Evolutionary conservation across 2,329 filamentous ascomycete genomes (phyloP).

Genomic region (Sporothrix euskadiensis): DNA sequence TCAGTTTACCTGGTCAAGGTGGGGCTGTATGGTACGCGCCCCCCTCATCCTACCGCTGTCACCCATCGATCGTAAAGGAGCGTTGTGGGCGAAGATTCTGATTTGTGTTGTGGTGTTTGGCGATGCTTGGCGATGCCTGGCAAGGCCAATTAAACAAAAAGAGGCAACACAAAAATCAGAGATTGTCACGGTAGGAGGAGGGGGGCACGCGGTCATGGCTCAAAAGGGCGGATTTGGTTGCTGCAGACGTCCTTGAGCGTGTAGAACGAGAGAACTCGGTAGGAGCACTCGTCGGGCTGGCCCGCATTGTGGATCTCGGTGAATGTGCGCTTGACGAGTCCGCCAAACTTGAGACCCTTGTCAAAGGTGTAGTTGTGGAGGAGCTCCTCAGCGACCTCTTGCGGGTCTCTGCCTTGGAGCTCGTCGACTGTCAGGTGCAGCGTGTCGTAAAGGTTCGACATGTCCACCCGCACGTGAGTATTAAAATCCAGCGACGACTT

Average conservation of each 20-base stretch:
- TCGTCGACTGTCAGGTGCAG: background rate
- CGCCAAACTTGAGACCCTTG: background rate
- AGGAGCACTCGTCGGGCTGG: background rate
- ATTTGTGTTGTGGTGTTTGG: background rate
- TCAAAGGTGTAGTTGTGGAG: background rate
- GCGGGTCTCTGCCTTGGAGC: background rate
- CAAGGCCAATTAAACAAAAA: background rate
- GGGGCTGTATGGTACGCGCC: constrained; percentile 1
- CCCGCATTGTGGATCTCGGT: background rate
- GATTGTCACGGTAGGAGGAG: background rate
- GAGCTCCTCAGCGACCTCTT: background rate
- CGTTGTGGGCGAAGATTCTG: background rate
- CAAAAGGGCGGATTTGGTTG: background rate
- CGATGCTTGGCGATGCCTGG: background rate
- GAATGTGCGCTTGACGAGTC: background rate
- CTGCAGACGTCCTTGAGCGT: background rate
- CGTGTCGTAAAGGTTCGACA: background rate
- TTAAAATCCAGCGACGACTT: too few species aligned
- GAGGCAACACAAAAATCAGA: background rate
- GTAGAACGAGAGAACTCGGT: background rate
- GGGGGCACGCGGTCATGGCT: background rate
- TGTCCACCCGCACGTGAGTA: background rate
- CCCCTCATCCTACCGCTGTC: background rate
- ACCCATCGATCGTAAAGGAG: background rate
- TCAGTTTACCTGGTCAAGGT: background rate